Evolutionary conservation across 2,329 filamentous ascomycete genomes (phyloP), one percentile per base, ranked within the genome.

Genomic region (Alternaria triticimaculans): DNA sequence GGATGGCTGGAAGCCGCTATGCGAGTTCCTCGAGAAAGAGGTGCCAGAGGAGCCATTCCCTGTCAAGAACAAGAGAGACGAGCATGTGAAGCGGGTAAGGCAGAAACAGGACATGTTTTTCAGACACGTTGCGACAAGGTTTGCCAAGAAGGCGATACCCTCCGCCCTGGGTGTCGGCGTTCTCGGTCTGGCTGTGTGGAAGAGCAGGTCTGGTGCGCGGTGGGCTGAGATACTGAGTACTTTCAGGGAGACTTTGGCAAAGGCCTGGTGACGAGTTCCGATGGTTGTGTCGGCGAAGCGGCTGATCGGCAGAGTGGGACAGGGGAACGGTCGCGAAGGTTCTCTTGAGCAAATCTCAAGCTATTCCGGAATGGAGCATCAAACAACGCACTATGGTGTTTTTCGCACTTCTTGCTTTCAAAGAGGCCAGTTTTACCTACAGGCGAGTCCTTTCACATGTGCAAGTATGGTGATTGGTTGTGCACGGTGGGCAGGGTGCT

Each of bases 1-100:
- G 26, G 60, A 65, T 54, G 63, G 64, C 41, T 76, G 74, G 72
- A 65, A 74, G 55, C 62, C 69, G 55, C 58, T 75, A 4, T 76
- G 72, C 58, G 58, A 65, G 26, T 74, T 75, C 55, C 56, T 75
- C 11, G 72, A 63, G 4, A 61, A 70, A 25, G 60, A 72, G 12
- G 60, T 72, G 10, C 71, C 69, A 11, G 60, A 68, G 4, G 51
- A 56, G 45, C 53, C 50, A 37, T 73, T 67, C 56, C 72, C 72
- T 5, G 25, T 53, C 28, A 56, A 58, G 46, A 67, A 67, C 30
- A 63, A 67, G n/a, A 62, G 59, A 41, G 59, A 12, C 2, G 59
- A 62, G 20, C 59, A 62, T 23, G 54, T 58, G n/a, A 20, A 57
- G 46, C 37, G 59, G 18, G 59, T 62, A 14, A 57, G 54, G 37